Conservation (phyloP, 1,139 yeast genomes). For the Saccharomyces hybrid region DNA sequence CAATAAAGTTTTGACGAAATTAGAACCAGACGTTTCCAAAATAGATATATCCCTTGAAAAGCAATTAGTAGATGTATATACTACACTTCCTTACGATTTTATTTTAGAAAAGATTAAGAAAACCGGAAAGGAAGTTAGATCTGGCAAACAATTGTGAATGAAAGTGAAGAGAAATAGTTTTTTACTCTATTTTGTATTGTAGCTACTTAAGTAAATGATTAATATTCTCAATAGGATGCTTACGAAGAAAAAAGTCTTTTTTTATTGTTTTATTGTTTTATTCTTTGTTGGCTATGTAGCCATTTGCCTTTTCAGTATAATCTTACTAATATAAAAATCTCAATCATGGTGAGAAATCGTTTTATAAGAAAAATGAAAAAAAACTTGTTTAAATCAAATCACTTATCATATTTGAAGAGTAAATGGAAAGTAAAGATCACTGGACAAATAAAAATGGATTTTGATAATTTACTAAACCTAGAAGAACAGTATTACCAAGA, state of each 20-base stretch:
- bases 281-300: neutral
- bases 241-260: neutral
- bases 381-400: neutral
- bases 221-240: neutral
- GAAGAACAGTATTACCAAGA: conserved; percentile 45
- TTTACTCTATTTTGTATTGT: neutral
- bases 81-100: conserved; percentile 62
- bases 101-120: conserved; percentile 74
- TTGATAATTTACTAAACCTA: conserved; percentile 22
- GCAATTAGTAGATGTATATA: conserved; percentile 75
- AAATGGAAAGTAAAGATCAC: neutral
- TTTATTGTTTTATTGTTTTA: neutral
- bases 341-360: neutral
- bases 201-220: neutral
- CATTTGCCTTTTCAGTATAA: neutral
- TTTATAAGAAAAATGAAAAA: neutral
- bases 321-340: neutral
- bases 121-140: conserved; percentile 80
- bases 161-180: neutral
- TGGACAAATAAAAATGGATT: conserved; percentile 13
- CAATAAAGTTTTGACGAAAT: conserved; percentile 61
- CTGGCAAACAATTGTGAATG: conserved; percentile 38
- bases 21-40: conserved; percentile 62
- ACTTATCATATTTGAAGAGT: neutral
- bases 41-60: conserved; percentile 69